Base-by-base conservation (phyloP, 2,329 filamentous ascomycete genomes). In the Cladosporium sp. region DNA sequence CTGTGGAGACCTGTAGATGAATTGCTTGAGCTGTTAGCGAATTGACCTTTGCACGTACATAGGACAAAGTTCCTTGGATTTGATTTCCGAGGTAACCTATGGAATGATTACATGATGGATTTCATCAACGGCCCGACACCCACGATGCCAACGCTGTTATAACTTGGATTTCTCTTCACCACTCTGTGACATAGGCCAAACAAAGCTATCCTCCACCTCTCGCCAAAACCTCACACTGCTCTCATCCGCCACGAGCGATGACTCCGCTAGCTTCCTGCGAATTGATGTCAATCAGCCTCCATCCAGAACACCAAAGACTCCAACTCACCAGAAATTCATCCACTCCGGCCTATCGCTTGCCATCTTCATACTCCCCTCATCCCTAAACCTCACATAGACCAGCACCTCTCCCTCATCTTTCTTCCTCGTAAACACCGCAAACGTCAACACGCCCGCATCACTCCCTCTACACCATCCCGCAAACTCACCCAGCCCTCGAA, bases 151-250 rank as follows among this genome's bases (percentile, higher is more conserved):
- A 28, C 9, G 28, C 3, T 32, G 8, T 32, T 32, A 32, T 10
- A 32, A 9, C 8, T 32, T 32, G 9, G 28, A 10, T 9, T 7
- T 4, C 12, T 32, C 8, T 4, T 32, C 28, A 9, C 28, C 12
- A 10, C 20, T 17, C 12, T 22, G 25, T 10, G n/a, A 17, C 34
- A 56, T n/a, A 15, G 52, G 40, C 32, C 59, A 60, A 3, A 68
- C 62, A 56, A 69, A 68, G 48, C 67, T 68, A 58, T 69, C 67
- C 13, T 63, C 59, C n/a, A 68, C 53, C 37, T 69, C 66, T 34
- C 62, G 56, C 67, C 67, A 68, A 34, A 66, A 32, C 15, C 62
- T 67, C 28, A 65, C 68, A 10, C 25, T 44, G 34, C 35, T 56
- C 4, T 56, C 22, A 7, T 37, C 44, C 4, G 22, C 17, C 17